Evolutionary conservation across 495 filamentous ascomycete species (phyloP), one percentile per base, ranked within the genome.

Genomic region (Darksidea phi): DNA sequence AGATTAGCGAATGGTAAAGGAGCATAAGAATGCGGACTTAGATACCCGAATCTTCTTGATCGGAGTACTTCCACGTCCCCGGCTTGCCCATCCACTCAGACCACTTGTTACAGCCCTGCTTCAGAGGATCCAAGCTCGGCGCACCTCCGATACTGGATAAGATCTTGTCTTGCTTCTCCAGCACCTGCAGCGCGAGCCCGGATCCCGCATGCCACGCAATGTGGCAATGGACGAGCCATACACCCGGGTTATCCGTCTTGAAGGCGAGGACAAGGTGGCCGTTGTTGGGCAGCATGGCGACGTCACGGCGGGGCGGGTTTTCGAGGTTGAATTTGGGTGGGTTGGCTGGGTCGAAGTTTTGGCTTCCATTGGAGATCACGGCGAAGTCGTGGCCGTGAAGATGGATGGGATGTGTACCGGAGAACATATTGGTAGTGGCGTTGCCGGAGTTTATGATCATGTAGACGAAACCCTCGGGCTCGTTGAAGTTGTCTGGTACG

Each of bases 341-440:
- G 7, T 38, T 62, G 21, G 12, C 28, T 26, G 32, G 49, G 38
- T 64, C 55, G 32, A 59, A 72, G 8, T 25, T 43, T 2, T 41
- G 42, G 12, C 36, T 46, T 17, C 53, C 32, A 10, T 54, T 36
- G 1, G 53, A 71, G 48, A 74, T 55, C 17, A 73, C 57, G 48
- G 41, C 69, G 57, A 73, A 74, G 57, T 74, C 72, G 49, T 72
- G 70, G 20, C 70, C 70, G 49, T 74, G 71, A 8, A 74, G 63
- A 59, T 74, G 72, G 32, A 73, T 72, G 2, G 59, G 55, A 21
- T 63, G 61, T 17, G 24, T 26, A 18, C 36, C 38, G 32, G 28
- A 10, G 10, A 53, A 7, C 50, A 57, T 64, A 13, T 28, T 26
- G 38, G 15, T 20, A 17, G 23, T 48, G 2, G 10, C 20, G 36